phyloP scores from a whole-genome alignment of 106 monocot species.

The Chionographis japonica region DNA sequence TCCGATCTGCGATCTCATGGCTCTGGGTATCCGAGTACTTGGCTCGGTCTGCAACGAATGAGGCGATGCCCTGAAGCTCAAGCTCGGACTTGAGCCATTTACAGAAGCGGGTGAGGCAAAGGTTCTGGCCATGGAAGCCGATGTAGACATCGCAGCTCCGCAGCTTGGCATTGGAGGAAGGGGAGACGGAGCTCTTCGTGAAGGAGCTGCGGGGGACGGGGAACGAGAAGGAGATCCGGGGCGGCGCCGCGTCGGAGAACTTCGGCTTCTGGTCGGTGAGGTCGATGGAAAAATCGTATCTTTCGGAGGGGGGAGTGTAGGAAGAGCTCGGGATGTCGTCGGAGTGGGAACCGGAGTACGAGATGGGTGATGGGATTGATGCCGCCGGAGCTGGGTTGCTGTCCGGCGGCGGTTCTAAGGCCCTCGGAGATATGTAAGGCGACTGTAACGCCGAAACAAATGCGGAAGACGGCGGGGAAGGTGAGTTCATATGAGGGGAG shows the following conservation, averaged over 20 bases:
- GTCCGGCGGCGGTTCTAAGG: slow-evolving; percentile 28
- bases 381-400: background rate
- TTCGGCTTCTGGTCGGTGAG: slow-evolving; percentile 30
- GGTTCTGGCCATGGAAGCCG: slow-evolving; percentile 77
- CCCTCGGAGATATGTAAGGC: slow-evolving; percentile 68
- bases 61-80: slow-evolving; percentile 85
- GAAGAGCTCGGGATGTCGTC: slow-evolving; percentile 83
- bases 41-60: slow-evolving; percentile 75
- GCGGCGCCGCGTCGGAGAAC: slow-evolving; percentile 4
- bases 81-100: slow-evolving; percentile 92
- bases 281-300: slow-evolving; percentile 48
- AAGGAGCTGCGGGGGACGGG: slow-evolving; percentile 74
- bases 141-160: slow-evolving; percentile 90
- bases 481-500: slow-evolving; percentile 56
- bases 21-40: slow-evolving; percentile 84
- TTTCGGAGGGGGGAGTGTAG: slow-evolving; percentile 66
- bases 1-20: slow-evolving; percentile 89
- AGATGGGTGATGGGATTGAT: slow-evolving; percentile 50
- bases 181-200: slow-evolving; percentile 48
- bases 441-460: slow-evolving; percentile 75
- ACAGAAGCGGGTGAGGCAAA: slow-evolving; percentile 66
- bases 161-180: slow-evolving; percentile 77
- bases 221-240: slow-evolving; percentile 82
- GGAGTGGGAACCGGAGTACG: slow-evolving; percentile 47
- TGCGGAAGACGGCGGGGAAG: slow-evolving; percentile 67